Percentiles rank a stretch among this genome's conserved stretches.
Evolutionary conservation across 1,284 basidiomycete species (phyloP).

Genomic region (Sporisorium exsertum): DNA sequence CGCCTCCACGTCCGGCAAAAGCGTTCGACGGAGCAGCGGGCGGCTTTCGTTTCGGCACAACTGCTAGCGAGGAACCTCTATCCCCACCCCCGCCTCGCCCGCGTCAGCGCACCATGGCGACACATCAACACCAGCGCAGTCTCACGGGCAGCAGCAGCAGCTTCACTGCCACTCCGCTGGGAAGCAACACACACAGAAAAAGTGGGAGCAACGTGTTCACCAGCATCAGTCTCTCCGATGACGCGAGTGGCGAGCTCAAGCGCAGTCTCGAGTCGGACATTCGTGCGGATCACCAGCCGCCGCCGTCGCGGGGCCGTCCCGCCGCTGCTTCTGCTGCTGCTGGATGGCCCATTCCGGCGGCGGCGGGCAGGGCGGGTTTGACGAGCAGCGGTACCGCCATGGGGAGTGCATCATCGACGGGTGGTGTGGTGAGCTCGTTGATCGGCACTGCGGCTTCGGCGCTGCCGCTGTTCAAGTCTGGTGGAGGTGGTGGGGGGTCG

Average conservation of each 20-base stretch:
- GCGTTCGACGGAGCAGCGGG: conserved; percentile 22
- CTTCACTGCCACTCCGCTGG: neutral
- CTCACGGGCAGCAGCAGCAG: conserved; percentile 5
- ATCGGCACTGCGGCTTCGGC: conserved; percentile 24
- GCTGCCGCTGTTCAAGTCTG: conserved; percentile 27
- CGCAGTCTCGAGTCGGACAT: conserved; percentile 28
- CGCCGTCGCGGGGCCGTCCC: conserved; percentile 19
- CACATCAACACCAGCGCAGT: neutral
- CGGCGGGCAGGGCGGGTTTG: neutral
- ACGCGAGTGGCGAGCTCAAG: conserved; percentile 34
- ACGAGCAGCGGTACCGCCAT: neutral
- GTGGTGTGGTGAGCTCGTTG: conserved; percentile 25
- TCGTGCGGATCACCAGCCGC: conserved; percentile 16
- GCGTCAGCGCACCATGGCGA: conserved; percentile 4
- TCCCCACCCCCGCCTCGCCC: conserved; percentile 9
- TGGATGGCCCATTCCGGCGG: neutral
- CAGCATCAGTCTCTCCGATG: conserved; percentile 38
- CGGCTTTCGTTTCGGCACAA: conserved; percentile 31
- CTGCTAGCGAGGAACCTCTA: neutral
- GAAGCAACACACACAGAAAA: conserved; percentile 13
- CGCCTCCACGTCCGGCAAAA: conserved; percentile 30
- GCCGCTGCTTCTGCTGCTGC: conserved; percentile 9
- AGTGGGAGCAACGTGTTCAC: conserved; percentile 40
- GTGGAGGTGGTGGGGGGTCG: neutral
- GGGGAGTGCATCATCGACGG: neutral